Base-by-base conservation (phyloP, 495 filamentous ascomycete species). In the Evansstolkia leycettana region DNA sequence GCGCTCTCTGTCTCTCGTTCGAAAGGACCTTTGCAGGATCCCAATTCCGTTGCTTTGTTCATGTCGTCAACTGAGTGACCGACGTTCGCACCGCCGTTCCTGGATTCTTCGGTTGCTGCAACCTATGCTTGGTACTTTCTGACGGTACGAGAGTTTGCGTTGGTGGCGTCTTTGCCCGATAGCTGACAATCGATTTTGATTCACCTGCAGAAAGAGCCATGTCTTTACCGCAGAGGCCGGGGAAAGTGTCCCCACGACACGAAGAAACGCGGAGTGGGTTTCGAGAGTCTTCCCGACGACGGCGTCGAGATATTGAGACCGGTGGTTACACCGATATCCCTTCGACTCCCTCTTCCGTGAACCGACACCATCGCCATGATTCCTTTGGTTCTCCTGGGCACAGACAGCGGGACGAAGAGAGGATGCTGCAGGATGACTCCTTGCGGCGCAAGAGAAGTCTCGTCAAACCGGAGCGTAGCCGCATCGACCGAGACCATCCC, bases 381-480 rank as follows among this genome's bases (percentile, higher is more conserved):
- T 65, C 58, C 14, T 51, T 59, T 34, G 54, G 52, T 27, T 54
- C 52, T 14, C 6, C 6, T 37, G 19, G 36, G 14, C 48, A 41
- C 23, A 52, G 57, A 19, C 55, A 60, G n/a, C 51, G 48, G 5
- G 59, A 63, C 26, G 59, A 54, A 42, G 59, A 64, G 41, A 51
- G 55, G 47, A 50, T n/a, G n/a, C n/a, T n/a, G n/a, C n/a, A 43
- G 40, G 61, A 26, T 32, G 55, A 43, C 31, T n/a, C n/a, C n/a
- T 23, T 37, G 38, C 39, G 38, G 65, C 78, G 85, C 30, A 95
- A 94, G 54, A 75, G 77, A 44, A 92, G 80, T 46, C 62, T 99
- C 35, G 77, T 96, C 41, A 72, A 81, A 41, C 92, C 92, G 2
- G 90, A 99, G 51, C 75, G 92, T 35, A 78, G 76, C 40, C 75